Evolutionary conservation across 768 basidiomycete genomes (phyloP).

Genomic region (Chalciporus chontae): DNA sequence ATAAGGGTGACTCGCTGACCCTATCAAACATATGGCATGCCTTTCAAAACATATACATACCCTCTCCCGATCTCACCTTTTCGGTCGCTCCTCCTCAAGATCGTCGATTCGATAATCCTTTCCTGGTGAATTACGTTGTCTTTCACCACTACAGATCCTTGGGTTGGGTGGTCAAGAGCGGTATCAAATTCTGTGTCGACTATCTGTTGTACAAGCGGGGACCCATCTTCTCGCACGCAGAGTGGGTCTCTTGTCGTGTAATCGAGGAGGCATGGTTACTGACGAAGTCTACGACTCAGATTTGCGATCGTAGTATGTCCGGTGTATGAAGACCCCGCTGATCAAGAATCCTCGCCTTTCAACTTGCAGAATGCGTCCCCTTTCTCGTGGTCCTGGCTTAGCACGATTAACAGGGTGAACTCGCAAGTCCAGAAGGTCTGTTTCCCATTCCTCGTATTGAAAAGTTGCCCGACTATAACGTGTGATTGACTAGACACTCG

Average conservation of each 20-base stretch:
- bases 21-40: constrained; percentile 59
- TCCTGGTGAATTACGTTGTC: constrained; percentile 82
- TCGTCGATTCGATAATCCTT: constrained; percentile 82
- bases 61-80: constrained; percentile 35
- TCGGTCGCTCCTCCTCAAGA: constrained; percentile 19
- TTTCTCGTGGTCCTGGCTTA: constrained; percentile 93
- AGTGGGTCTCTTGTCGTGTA: constrained; percentile 52
- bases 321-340: constrained; percentile 79
- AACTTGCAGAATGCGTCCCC: constrained; percentile 63
- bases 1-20: constrained; percentile 52
- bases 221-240: constrained; percentile 92
- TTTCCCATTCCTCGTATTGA: constrained; percentile 18
- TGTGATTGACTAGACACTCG: constrained; percentile 61
- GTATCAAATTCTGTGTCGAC: constrained; percentile 97
- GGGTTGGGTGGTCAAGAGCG: constrained; percentile 95
- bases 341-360: constrained; percentile 62
- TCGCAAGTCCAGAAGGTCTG: constrained; percentile 95
- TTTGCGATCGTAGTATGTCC: constrained; percentile 91
- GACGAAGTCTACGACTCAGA: constrained; percentile 39
- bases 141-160: constrained; percentile 96
- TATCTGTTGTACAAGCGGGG: constrained; percentile 93
- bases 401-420: constrained; percentile 95
- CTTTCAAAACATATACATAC: constrained; percentile 56
- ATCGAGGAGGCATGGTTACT: background rate
- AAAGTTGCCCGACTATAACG: constrained; percentile 1